Conservation (phyloP, 345 rosid genomes). For the Acer yangbiense region DNA sequence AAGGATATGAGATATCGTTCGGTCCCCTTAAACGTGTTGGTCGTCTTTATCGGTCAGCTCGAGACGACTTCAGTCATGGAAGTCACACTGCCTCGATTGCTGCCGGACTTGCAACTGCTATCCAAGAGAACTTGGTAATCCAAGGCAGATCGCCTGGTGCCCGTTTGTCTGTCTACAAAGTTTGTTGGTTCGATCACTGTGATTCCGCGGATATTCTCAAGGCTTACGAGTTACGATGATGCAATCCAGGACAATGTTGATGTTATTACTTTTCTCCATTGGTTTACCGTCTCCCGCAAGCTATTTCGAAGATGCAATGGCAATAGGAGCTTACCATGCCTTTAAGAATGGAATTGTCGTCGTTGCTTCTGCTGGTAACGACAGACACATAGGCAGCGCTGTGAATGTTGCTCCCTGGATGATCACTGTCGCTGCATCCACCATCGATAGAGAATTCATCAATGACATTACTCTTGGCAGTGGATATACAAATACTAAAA, state of each 20-base stretch:
- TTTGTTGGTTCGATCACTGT: slow-evolving; percentile 6
- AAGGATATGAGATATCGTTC: neutral
- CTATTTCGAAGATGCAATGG: neutral
- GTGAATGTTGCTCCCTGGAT: slow-evolving; percentile 15
- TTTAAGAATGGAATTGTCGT: slow-evolving; percentile 1
- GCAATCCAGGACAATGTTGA: slow-evolving; percentile 13
- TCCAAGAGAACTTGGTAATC: too few species aligned
- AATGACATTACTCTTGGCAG: neutral
- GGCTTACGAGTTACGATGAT: slow-evolving; percentile 7
- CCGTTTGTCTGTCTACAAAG: slow-evolving; percentile 15
- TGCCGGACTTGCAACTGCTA: neutral
- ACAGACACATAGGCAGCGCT: neutral
- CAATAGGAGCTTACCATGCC: slow-evolving; percentile 22
- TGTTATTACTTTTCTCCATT: slow-evolving; percentile 11
- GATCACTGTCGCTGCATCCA: slow-evolving; percentile 4
- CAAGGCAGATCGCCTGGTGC: slow-evolving; percentile 17
- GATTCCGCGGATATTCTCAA: neutral
- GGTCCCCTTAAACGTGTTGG: neutral
- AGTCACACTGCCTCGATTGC: slow-evolving; percentile 14
- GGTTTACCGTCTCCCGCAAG: neutral
- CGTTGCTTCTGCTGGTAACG: slow-evolving; percentile 19
- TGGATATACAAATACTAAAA: neutral
- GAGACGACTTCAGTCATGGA: slow-evolving; percentile 16
- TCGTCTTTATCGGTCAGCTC: neutral
- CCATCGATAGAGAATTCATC: slow-evolving; percentile 12